A percentile compares a stretch with the other conserved stretches of the same genome.
Conservation (phyloP, 1,284 basidiomycete species). For the Cryptococcus sp. region DNA sequence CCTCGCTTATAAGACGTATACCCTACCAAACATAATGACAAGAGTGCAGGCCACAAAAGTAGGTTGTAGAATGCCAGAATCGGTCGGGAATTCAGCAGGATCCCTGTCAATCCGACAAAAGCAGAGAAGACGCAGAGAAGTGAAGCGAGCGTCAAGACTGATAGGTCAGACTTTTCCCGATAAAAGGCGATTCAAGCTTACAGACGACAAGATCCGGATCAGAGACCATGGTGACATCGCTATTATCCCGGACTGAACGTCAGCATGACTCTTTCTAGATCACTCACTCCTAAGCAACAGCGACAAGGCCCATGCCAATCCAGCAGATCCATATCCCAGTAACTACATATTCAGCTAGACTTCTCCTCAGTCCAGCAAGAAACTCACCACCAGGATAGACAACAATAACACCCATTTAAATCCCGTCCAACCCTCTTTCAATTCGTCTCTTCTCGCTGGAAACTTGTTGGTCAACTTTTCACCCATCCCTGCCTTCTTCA, state of each 20-base stretch:
- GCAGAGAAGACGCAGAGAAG: constrained; percentile 26
- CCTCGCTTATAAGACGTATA: constrained; percentile 41
- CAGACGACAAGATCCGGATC: constrained; percentile 27
- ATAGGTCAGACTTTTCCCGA: background rate
- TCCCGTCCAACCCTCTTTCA: constrained; percentile 11
- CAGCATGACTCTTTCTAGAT: background rate
- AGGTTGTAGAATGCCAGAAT: constrained; percentile 42
- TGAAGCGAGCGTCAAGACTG: constrained; percentile 34
- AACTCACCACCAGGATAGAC: constrained; percentile 15
- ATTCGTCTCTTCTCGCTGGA: constrained; percentile 4
- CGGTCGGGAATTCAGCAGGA: constrained; percentile 38
- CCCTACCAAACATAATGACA: constrained; percentile 35
- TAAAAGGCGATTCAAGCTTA: constrained; percentile 3
- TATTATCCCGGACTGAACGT: constrained; percentile 10
- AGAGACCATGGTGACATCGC: constrained; percentile 22
- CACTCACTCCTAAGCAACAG: constrained; percentile 15
- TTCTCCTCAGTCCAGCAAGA: background rate
- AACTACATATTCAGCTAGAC: constrained; percentile 7
- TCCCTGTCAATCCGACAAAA: constrained; percentile 33
- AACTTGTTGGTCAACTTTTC: constrained; percentile 23
- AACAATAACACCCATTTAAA: constrained; percentile 17
- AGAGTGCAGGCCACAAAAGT: constrained; percentile 39
- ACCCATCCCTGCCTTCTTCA: constrained; percentile 7
- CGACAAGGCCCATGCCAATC: constrained; percentile 17
- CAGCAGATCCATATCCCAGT: constrained; percentile 18